These are phyloP conservation scores for Yamadazyma atlantica DNA, from an alignment of 1,139 yeast genomes.

Conservation along the genomic window DNA sequence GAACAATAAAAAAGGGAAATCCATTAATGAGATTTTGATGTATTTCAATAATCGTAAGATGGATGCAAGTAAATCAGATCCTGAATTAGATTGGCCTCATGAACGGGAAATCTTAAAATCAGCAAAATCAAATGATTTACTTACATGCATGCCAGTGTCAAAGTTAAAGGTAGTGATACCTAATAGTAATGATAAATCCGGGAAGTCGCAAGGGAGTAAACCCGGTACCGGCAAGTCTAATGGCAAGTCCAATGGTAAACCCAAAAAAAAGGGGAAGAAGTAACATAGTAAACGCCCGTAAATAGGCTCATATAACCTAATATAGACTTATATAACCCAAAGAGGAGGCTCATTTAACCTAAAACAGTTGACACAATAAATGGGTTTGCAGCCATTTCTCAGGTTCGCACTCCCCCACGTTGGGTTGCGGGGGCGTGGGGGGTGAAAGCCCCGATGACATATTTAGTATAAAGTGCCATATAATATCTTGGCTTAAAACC, in stretches of 20 bases:
- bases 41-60: conserved; percentile 57
- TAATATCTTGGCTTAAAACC: too few relatives aligned
- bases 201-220: conserved; percentile 5
- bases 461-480: too few relatives aligned
- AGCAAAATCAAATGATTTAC: conserved; percentile 52
- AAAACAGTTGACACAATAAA: too few relatives aligned
- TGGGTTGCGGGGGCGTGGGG: too few relatives aligned
- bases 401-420: too few relatives aligned
- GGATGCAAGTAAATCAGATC: conserved; percentile 50
- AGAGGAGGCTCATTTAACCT: too few relatives aligned
- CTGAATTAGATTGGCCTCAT: conserved; percentile 67
- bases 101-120: conserved; percentile 61
- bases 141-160: conserved; percentile 39
- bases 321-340: too few relatives aligned
- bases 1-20: conserved; percentile 82
- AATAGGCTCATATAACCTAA: too few relatives aligned
- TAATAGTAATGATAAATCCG: conserved; percentile 2
- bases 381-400: conserved; percentile 1
- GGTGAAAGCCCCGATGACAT: too few relatives aligned
- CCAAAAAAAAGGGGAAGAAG: conserved; percentile 7
- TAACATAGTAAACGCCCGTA: too few relatives aligned
- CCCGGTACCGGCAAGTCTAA: not conserved
- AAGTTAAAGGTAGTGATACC: conserved; percentile 43
- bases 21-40: conserved; percentile 65
- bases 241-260: too few relatives aligned